Evolutionary conservation across 2,329 filamentous ascomycete genomes (phyloP).

Genomic region (Exophiala lecanii-corni): DNA sequence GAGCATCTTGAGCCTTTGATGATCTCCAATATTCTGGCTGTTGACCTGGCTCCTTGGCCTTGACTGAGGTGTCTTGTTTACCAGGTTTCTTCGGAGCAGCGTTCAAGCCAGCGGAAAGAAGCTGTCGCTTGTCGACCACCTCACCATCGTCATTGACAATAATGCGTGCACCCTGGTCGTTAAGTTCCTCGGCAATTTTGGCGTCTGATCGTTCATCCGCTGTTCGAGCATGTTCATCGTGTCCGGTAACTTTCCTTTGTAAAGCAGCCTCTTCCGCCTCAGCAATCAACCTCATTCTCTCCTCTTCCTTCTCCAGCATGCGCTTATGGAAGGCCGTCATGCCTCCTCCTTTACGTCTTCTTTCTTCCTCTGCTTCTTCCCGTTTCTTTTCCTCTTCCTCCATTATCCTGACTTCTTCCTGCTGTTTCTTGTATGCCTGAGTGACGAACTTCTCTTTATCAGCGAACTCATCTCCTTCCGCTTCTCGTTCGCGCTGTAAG

Average conservation of each 20-base stretch:
- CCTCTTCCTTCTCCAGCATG: constrained; percentile 55
- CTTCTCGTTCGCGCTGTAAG: constrained; percentile 57
- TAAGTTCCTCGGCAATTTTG: constrained; percentile 53
- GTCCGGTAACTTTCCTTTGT: constrained; percentile 32
- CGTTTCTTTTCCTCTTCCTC: constrained; percentile 54
- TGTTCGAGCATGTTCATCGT: constrained; percentile 27
- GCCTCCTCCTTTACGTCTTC: constrained; percentile 42
- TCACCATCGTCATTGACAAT: constrained; percentile 61
- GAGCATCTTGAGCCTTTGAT: constrained; percentile 34
- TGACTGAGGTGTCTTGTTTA: constrained; percentile 12
- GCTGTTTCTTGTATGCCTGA: constrained; percentile 59
- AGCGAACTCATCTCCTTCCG: constrained; percentile 61
- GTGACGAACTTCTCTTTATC: constrained; percentile 67
- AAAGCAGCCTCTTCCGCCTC: constrained; percentile 44
- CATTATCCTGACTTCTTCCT: constrained; percentile 53
- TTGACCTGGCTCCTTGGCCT: constrained; percentile 7
- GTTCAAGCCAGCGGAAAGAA: constrained; percentile 59
- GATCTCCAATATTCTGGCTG: constrained; percentile 20
- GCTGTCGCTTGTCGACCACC: constrained; percentile 59
- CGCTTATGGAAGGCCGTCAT: constrained; percentile 58
- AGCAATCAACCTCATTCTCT: constrained; percentile 53
- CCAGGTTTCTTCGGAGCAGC: constrained; percentile 50
- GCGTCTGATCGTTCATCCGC: constrained; percentile 44
- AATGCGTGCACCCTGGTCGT: constrained; percentile 48
- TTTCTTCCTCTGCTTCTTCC: constrained; percentile 51